A percentile compares a stretch with the other conserved stretches of the same genome.
Conservation (phyloP, 208 protist species). For the Phytomonas sp. region DNA sequence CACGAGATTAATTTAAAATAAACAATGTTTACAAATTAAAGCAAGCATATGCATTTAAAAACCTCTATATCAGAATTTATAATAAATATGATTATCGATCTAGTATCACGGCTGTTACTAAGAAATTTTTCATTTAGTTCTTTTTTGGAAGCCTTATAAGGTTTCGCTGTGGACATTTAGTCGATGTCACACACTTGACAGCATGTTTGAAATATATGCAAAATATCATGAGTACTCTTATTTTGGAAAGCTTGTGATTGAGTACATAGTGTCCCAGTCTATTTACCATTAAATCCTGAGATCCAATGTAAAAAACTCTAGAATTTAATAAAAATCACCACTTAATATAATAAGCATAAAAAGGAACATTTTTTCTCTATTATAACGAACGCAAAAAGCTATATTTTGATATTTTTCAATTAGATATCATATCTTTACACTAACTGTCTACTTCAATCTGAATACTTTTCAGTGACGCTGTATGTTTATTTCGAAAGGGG, state of each 20-base stretch:
- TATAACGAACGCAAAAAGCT: conserved; percentile 10
- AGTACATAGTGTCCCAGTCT: neutral
- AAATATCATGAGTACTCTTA: neutral
- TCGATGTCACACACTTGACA: neutral
- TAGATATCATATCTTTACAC: neutral
- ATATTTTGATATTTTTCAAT: neutral
- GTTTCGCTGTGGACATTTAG: neutral
- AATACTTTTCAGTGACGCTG: neutral
- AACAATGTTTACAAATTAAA: neutral
- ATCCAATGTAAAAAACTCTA: neutral
- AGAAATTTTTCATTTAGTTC: neutral
- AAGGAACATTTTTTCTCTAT: conserved; percentile 1
- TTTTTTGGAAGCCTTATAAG: neutral
- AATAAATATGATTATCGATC: neutral
- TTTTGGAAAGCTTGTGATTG: neutral
- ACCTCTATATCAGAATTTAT: neutral
- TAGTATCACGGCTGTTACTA: neutral
- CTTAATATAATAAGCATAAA: conserved; percentile 6
- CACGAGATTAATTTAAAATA: neutral
- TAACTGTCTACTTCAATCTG: neutral
- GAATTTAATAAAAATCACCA: neutral
- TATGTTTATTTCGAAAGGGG: neutral
- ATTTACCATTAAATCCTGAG: neutral
- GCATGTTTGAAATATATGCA: neutral
- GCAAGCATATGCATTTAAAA: neutral